Evolutionary conservation across 2,329 filamentous ascomycete genomes (phyloP), one percentile per base, ranked within the genome.

Genomic region (Microdochium trichocladiopsis): DNA sequence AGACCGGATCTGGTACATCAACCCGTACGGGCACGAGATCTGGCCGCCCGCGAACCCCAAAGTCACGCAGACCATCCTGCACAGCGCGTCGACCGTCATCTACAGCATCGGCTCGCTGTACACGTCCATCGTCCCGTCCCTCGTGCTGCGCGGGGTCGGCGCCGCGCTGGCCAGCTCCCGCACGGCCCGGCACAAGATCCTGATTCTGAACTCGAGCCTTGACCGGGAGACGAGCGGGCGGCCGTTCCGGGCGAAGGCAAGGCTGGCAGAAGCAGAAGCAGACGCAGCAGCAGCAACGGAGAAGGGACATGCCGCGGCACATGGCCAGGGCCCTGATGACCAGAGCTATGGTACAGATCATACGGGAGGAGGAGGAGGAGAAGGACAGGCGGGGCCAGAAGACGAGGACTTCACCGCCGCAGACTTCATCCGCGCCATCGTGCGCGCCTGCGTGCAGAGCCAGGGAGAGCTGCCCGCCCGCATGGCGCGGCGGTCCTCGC

Each of bases 11-110:
- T 97, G 91, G 90, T 97, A 97, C 72, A 97, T 97, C 72, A 97
- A 96, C 63, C 93, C 93, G 0, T 97, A 96, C 67, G 93, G 93
- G n/a, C 90, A 96, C 65, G 92, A 96, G 69, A 96, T 97, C 59
- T 83, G 86, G 18, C 88, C 92, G 0, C 80, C 85, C 0, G 88
- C 90, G 2, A 97, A 96, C 62, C 85, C 90, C 0, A 84, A 90
- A 50, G 90, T 93, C 0, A 61, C 95, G 0, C 78, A 83, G 8
- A 83, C 90, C 0, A 67, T 97, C 1, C 72, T 73, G 16, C 16
- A 23, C n/a, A 71, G 72, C 2, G 79, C 88, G 0, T 78, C 83
- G 52, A 85, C 83, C 1, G 77, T 96, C 9, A 82, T 97, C 47
- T 97, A 96, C 71, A 92, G 88, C 67, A 95, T 97, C 54, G 94